These are phyloP conservation scores for Botrytis tulipae DNA, from an alignment of 2,329 filamentous ascomycete genomes.

Conservation along the genomic window DNA sequence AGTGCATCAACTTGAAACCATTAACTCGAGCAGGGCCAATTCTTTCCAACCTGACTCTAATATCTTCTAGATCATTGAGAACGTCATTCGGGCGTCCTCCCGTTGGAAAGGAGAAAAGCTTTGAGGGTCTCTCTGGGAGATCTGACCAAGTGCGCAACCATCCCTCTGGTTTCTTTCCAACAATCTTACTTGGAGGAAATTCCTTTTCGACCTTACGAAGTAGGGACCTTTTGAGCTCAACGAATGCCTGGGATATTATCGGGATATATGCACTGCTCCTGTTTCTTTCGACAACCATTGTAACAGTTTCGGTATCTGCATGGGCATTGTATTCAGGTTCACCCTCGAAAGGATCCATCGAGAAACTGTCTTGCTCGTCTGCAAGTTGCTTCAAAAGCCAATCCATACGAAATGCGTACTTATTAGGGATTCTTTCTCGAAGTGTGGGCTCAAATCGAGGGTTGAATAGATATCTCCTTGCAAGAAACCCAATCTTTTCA, in stretches of 20 bases:
- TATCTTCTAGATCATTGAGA: constrained; percentile 3
- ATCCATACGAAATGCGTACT: constrained; percentile 2
- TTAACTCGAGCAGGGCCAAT: constrained; percentile 10
- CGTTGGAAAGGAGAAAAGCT: constrained; percentile 2
- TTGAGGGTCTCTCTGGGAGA: neutral
- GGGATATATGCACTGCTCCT: constrained; percentile 10
- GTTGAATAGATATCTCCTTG: constrained; percentile 1
- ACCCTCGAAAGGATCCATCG: neutral
- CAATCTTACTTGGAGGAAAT: neutral
- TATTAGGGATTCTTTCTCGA: constrained; percentile 1
- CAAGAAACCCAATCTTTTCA: neutral
- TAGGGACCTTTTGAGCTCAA: neutral
- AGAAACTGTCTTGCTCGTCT: neutral
- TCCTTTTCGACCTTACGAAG: neutral
- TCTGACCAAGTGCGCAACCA: constrained; percentile 2
- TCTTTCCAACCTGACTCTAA: neutral
- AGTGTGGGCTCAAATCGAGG: constrained; percentile 12
- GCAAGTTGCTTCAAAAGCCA: constrained; percentile 7
- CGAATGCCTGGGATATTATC: constrained; percentile 11
- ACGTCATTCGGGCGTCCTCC: neutral
- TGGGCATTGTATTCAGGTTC: neutral
- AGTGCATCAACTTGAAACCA: constrained; percentile 6
- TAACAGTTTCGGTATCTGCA: neutral
- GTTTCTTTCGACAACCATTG: neutral
- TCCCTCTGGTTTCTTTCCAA: constrained; percentile 5